A percentile compares a stretch with the other conserved stretches of the same genome.
Evolutionary conservation across 495 filamentous ascomycete species (phyloP).

Genomic region (Parathielavia appendiculata): DNA sequence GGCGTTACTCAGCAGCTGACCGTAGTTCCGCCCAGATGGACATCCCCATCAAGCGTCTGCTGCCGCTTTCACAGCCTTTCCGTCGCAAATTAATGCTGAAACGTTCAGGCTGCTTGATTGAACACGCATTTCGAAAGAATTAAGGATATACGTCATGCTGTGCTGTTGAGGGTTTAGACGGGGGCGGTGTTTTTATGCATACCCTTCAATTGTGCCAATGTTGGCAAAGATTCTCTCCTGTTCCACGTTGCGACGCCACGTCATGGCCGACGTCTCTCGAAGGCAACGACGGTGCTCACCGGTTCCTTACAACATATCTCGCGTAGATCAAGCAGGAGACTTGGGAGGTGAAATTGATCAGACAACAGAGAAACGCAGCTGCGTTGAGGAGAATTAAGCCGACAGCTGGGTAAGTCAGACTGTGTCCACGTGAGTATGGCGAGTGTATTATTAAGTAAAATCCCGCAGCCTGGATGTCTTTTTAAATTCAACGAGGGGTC

Average conservation of each 20-base stretch:
- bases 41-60: constrained; percentile 16
- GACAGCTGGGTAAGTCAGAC: constrained; percentile 15
- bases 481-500: constrained; percentile 8
- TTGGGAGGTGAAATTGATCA: constrained; percentile 21
- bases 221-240: constrained; percentile 14
- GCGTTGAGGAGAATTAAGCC: constrained; percentile 12
- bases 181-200: constrained; percentile 32
- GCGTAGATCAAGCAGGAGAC: constrained; percentile 22
- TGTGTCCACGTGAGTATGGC: constrained; percentile 16
- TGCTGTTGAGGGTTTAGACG: constrained; percentile 19
- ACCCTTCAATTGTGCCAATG: constrained; percentile 25
- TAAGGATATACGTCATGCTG: constrained; percentile 25
- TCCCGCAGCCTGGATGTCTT: constrained; percentile 1
- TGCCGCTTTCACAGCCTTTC: constrained; percentile 26
- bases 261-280: constrained; percentile 22
- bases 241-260: constrained; percentile 25
- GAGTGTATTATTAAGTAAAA: constrained; percentile 7
- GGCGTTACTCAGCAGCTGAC: constrained; percentile 29
- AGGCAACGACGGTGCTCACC: constrained; percentile 22
- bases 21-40: constrained; percentile 11
- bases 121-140: constrained; percentile 25
- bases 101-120: constrained; percentile 23
- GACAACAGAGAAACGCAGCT: constrained; percentile 19
- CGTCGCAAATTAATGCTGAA: constrained; percentile 23
- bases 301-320: constrained; percentile 27